A percentile compares a stretch with the other conserved stretches of the same genome.
phyloP scores from a whole-genome alignment of 1,284 basidiomycete genomes.

The Naganishia sp. region DNA sequence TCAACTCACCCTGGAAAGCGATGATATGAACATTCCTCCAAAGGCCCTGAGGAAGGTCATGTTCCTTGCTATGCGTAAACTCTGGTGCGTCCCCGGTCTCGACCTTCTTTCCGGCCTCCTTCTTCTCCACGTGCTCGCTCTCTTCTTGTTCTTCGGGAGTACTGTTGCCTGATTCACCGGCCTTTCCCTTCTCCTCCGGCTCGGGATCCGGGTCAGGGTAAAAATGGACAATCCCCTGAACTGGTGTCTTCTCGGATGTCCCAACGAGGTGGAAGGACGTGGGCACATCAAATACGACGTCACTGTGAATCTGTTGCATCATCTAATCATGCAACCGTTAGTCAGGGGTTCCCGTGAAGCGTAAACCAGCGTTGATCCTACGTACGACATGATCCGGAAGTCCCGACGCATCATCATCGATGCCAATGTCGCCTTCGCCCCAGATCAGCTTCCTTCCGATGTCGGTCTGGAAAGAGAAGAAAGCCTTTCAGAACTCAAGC shows the following conservation, averaged over 20 bases:
- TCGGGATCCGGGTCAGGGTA: constrained; percentile 32
- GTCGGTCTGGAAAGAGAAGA: constrained; percentile 26
- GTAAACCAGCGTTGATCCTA: constrained; percentile 1
- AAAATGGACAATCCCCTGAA: constrained; percentile 39
- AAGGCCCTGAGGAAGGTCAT: constrained; percentile 35
- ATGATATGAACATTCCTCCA: constrained; percentile 39
- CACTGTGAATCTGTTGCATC: constrained; percentile 42
- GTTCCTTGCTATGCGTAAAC: constrained; percentile 37
- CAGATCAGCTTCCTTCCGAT: constrained; percentile 36
- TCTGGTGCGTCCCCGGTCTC: constrained; percentile 30
- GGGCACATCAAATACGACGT: constrained; percentile 37
- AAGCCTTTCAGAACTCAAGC: not conserved
- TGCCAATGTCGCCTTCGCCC: constrained; percentile 29
- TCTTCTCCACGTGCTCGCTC: constrained; percentile 20
- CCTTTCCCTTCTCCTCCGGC: constrained; percentile 17
- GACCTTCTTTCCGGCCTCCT: constrained; percentile 24
- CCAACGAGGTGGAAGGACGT: constrained; percentile 38
- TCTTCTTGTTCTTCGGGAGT: constrained; percentile 15
- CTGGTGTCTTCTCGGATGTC: constrained; percentile 35
- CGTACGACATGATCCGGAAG: constrained; percentile 32
- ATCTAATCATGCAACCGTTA: constrained; percentile 20
- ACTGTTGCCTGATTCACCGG: constrained; percentile 3
- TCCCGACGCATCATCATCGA: constrained; percentile 12
- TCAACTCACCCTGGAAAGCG: constrained; percentile 36
- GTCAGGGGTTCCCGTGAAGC: not conserved